Evolutionary conservation across 768 basidiomycete genomes (phyloP).

Genomic region (Rhizopogon vinicolor): DNA sequence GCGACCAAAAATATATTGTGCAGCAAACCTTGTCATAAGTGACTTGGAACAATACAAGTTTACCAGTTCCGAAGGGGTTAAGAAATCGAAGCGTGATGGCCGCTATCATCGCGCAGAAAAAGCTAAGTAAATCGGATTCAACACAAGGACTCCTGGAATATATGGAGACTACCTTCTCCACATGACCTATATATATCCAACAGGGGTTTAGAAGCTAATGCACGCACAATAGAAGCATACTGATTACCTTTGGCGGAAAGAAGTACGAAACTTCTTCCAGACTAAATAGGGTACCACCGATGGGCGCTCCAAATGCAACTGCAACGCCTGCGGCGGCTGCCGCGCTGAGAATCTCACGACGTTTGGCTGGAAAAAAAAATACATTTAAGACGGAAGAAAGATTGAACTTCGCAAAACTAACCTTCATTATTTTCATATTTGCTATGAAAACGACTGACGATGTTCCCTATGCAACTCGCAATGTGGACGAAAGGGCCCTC

Average conservation of each 20-base stretch:
- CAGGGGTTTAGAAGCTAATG: neutral
- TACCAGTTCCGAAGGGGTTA: conserved; percentile 94
- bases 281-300: conserved; percentile 90
- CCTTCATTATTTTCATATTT: conserved; percentile 98
- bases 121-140: conserved; percentile 52
- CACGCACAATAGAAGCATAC: neutral
- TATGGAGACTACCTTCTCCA: conserved; percentile 72
- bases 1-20: neutral
- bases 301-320: conserved; percentile 95
- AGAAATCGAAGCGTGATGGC: conserved; percentile 91
- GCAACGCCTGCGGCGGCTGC: conserved; percentile 97
- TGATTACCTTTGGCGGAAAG: conserved; percentile 83
- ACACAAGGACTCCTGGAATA: conserved; percentile 1
- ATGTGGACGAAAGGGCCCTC: conserved; percentile 89
- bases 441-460: conserved; percentile 74
- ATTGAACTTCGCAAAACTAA: conserved; percentile 20
- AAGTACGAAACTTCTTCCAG: conserved; percentile 96
- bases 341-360: conserved; percentile 91
- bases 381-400: neutral
- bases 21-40: conserved; percentile 71
- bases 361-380: conserved; percentile 60
- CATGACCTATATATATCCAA: conserved; percentile 57
- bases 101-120: conserved; percentile 98
- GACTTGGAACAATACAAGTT: conserved; percentile 89
- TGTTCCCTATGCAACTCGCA: conserved; percentile 89